phyloP scores from a whole-genome alignment of 140 eudicot species.

The Bidens hawaiensis region DNA sequence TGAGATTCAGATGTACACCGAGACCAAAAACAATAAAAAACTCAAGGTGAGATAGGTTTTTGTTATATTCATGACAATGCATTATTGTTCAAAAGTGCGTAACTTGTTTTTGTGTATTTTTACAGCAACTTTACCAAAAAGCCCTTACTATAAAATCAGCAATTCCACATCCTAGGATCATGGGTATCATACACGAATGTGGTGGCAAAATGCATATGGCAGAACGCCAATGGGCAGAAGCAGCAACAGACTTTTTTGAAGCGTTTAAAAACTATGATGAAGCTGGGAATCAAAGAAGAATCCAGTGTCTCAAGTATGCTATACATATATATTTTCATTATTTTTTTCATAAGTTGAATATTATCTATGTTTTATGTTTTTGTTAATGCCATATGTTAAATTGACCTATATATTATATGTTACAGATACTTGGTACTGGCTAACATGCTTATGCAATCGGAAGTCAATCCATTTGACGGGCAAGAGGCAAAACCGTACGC shows the following conservation, averaged over 20 bases:
- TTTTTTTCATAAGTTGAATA: not conserved
- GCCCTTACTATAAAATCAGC: constrained; percentile 95
- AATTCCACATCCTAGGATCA: constrained; percentile 95
- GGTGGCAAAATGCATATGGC: constrained; percentile 99
- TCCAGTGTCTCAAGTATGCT: constrained; percentile 93
- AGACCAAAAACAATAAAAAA: constrained; percentile 91
- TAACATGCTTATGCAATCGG: constrained; percentile 97
- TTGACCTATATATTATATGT: not conserved
- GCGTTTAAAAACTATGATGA: constrained; percentile 97
- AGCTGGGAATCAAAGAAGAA: constrained; percentile 93
- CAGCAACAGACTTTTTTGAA: constrained; percentile 97
- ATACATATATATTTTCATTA: not conserved
- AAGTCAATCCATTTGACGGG: constrained; percentile 94
- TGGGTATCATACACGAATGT: constrained; percentile 96
- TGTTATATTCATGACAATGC: not conserved
- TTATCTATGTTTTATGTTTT: not conserved
- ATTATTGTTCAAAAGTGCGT: not conserved
- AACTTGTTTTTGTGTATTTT: not conserved
- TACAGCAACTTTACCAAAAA: constrained; percentile 84
- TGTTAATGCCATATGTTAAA: not conserved
- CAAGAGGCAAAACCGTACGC: constrained; percentile 97
- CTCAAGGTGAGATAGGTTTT: constrained; percentile 58
- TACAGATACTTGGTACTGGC: constrained; percentile 89
- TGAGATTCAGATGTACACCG: constrained; percentile 96
- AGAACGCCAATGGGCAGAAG: constrained; percentile 98